Conservation (phyloP, 2,329 filamentous ascomycete genomes). For the Cladophialophora bantiana region DNA sequence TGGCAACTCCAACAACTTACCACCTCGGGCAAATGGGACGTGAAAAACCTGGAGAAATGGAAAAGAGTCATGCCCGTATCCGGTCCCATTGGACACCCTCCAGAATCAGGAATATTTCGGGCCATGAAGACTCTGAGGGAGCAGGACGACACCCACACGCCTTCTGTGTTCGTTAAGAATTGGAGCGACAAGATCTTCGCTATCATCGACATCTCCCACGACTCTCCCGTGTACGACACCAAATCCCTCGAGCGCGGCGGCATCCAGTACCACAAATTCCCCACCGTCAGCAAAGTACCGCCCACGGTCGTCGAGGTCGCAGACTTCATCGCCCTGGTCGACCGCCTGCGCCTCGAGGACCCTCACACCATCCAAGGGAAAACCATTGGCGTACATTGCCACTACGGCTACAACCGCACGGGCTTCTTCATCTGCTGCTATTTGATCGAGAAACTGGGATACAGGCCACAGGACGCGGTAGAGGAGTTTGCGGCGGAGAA, state of each 20-base stretch:
- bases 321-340: slow-evolving; percentile 66
- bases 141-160: slow-evolving; percentile 82
- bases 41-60: slow-evolving; percentile 96
- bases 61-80: slow-evolving; percentile 79
- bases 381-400: slow-evolving; percentile 85
- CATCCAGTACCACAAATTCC: slow-evolving; percentile 82
- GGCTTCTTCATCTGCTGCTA: slow-evolving; percentile 92
- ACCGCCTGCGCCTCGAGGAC: slow-evolving; percentile 61
- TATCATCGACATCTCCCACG: slow-evolving; percentile 89
- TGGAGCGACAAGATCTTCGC: slow-evolving; percentile 74
- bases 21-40: slow-evolving; percentile 94
- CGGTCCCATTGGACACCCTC: slow-evolving; percentile 67
- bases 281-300: slow-evolving; percentile 90
- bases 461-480: slow-evolving; percentile 76
- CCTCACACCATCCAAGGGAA: slow-evolving; percentile 50
- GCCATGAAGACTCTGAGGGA: slow-evolving; percentile 94
- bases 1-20: slow-evolving; percentile 93
- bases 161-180: slow-evolving; percentile 70
- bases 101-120: slow-evolving; percentile 69
- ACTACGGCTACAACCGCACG: slow-evolving; percentile 94
- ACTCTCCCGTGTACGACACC: slow-evolving; percentile 88
- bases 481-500: slow-evolving; percentile 75
- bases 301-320: slow-evolving; percentile 69
- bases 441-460: slow-evolving; percentile 80
- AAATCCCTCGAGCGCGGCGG: slow-evolving; percentile 69